Conservation (phyloP, 1,284 basidiomycete genomes). For the Sporisorium scitamineum region DNA sequence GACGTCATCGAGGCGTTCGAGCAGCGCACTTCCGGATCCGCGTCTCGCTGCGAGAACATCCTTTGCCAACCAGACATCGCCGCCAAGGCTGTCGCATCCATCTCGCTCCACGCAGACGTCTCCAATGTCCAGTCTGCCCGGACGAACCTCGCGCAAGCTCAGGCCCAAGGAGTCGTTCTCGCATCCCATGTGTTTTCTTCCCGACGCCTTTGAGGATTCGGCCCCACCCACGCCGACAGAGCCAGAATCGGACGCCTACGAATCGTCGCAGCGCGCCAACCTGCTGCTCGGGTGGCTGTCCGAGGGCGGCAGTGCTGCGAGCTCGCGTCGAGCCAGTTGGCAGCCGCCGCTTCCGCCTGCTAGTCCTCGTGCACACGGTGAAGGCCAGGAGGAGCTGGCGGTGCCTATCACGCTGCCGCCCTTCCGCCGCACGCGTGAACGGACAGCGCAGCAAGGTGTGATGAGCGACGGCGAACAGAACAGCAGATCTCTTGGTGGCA, state of each 20-base stretch:
- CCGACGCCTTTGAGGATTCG: constrained; percentile 53
- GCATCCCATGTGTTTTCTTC: constrained; percentile 52
- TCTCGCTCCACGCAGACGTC: constrained; percentile 18
- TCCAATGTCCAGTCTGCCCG: constrained; percentile 9
- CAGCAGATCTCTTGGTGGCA: constrained; percentile 33
- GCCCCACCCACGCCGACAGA: constrained; percentile 41
- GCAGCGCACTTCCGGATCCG: background rate
- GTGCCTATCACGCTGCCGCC: constrained; percentile 38
- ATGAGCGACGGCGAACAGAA: constrained; percentile 39
- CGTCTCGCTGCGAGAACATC: background rate
- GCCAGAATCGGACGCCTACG: constrained; percentile 29
- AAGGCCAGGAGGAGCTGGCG: constrained; percentile 10
- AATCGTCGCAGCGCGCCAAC: constrained; percentile 22
- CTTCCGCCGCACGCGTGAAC: constrained; percentile 31
- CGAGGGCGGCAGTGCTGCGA: constrained; percentile 38
- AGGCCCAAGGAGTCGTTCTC: constrained; percentile 35
- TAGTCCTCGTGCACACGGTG: background rate
- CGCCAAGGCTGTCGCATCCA: background rate
- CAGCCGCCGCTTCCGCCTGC: constrained; percentile 22
- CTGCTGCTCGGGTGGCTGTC: constrained; percentile 39
- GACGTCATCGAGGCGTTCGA: background rate
- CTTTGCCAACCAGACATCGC: constrained; percentile 9
- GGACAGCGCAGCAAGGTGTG: constrained; percentile 16
- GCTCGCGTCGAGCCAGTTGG: constrained; percentile 43
- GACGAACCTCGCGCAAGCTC: constrained; percentile 14